Evolutionary conservation across 345 rosid species (phyloP).

Genomic region (Noccaea caerulescens): DNA sequence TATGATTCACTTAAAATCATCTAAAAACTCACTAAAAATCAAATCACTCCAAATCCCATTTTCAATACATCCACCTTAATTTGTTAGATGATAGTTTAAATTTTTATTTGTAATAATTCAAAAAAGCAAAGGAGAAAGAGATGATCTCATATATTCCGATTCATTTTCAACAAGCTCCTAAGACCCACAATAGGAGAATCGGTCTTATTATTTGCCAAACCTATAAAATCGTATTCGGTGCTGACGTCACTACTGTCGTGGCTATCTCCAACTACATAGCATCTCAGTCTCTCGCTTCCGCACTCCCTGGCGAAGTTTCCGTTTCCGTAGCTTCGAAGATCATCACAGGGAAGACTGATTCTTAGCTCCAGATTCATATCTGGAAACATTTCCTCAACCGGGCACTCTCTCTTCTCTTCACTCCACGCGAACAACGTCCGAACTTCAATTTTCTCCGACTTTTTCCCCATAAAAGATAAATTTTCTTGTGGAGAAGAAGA

Average conservation of each 20-base stretch:
- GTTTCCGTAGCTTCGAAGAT: background rate
- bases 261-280: constrained; percentile 34
- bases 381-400: constrained; percentile 56
- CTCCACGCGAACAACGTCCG: constrained; percentile 29
- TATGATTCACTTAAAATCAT: too few species aligned
- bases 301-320: constrained; percentile 61
- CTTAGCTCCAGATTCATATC: constrained; percentile 89
- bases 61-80: too few species aligned
- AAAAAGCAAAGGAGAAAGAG: too few species aligned
- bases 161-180: background rate
- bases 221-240: constrained; percentile 2
- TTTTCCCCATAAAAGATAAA: constrained; percentile 8
- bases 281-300: constrained; percentile 44
- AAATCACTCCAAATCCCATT: too few species aligned
- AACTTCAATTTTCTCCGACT: constrained; percentile 7
- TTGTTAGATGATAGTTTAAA: too few species aligned
- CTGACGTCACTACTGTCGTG: constrained; percentile 14
- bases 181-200: background rate
- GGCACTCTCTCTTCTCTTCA: constrained; percentile 42
- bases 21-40: too few species aligned
- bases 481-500: constrained; percentile 6
- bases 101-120: too few species aligned
- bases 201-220: background rate
- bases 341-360: constrained; percentile 69
- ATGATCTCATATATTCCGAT: too few species aligned